These are phyloP conservation scores for Chaetomium sp. DNA, from an alignment of 2,329 filamentous ascomycete species.

Conservation along the genomic window DNA sequence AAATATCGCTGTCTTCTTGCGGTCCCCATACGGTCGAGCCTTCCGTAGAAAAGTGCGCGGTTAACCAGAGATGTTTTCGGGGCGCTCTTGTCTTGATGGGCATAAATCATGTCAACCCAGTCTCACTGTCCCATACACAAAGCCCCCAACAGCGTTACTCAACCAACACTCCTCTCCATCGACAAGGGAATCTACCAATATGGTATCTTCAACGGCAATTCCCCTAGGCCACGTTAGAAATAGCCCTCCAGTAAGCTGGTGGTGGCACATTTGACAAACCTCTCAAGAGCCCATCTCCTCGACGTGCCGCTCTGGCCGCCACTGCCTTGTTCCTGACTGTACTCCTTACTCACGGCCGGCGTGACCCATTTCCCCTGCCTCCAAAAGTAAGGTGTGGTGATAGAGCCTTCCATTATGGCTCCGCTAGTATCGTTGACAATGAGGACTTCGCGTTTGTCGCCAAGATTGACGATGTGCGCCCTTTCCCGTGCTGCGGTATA, in stretches of 20 bases:
- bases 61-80: no score
- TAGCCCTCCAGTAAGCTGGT: not conserved
- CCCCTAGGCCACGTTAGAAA: constrained; percentile 30
- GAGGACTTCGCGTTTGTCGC: constrained; percentile 63
- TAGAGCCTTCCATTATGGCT: constrained; percentile 77
- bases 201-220: constrained; percentile 58
- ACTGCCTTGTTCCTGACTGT: constrained; percentile 38
- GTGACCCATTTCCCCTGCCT: constrained; percentile 71
- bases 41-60: no score
- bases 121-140: constrained; percentile 46
- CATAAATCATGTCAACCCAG: constrained; percentile 17
- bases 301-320: constrained; percentile 82
- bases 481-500: constrained; percentile 66
- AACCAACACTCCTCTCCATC: constrained; percentile 79
- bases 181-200: constrained; percentile 53
- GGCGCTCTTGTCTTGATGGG: no score
- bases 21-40: no score
- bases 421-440: constrained; percentile 55
- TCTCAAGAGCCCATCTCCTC: constrained; percentile 73
- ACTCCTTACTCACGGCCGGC: constrained; percentile 52
- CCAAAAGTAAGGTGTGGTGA: constrained; percentile 78
- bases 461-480: constrained; percentile 42
- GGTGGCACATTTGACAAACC: constrained; percentile 34
- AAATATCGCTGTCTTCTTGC: no score
- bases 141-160: constrained; percentile 82